phyloP scores from a whole-genome alignment of 768 basidiomycete species.

The Auriculariales sp. region DNA sequence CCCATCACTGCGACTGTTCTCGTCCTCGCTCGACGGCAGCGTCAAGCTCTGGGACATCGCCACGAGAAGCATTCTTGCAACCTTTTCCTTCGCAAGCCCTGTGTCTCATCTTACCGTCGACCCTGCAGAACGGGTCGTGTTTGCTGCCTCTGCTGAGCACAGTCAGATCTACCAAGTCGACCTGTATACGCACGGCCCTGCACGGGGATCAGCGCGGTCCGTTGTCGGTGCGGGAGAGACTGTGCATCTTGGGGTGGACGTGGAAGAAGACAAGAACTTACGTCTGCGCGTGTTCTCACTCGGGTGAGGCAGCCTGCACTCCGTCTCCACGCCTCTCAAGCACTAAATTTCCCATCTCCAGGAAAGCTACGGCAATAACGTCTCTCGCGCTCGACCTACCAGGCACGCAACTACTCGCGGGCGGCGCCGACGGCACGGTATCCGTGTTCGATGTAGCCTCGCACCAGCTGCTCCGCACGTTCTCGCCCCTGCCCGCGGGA shows the following conservation, averaged over 20 bases:
- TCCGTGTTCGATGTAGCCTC: constrained; percentile 81
- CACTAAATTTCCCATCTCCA: constrained; percentile 16
- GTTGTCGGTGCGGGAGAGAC: constrained; percentile 57
- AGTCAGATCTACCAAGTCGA: constrained; percentile 72
- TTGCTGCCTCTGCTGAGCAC: constrained; percentile 47
- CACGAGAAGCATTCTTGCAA: constrained; percentile 61
- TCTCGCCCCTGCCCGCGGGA: constrained; percentile 45
- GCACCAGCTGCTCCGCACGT: constrained; percentile 74
- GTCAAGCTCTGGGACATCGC: constrained; percentile 84
- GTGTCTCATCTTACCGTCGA: constrained; percentile 65
- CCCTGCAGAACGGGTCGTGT: constrained; percentile 74
- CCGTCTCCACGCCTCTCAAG: not conserved
- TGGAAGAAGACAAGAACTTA: constrained; percentile 32
- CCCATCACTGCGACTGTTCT: constrained; percentile 62
- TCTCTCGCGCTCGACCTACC: constrained; percentile 65
- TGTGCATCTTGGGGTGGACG: constrained; percentile 51
- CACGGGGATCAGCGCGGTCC: constrained; percentile 50
- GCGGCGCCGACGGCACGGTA: constrained; percentile 59
- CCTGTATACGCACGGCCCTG: constrained; percentile 41
- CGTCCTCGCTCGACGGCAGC: constrained; percentile 76
- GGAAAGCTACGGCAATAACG: constrained; percentile 62
- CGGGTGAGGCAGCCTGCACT: constrained; percentile 43
- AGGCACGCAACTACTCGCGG: constrained; percentile 64
- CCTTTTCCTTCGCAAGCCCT: constrained; percentile 75
- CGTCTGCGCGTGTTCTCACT: constrained; percentile 52